phyloP scores from a whole-genome alignment of 257 asterid genomes.

The Nicotiana benthamiana region DNA sequence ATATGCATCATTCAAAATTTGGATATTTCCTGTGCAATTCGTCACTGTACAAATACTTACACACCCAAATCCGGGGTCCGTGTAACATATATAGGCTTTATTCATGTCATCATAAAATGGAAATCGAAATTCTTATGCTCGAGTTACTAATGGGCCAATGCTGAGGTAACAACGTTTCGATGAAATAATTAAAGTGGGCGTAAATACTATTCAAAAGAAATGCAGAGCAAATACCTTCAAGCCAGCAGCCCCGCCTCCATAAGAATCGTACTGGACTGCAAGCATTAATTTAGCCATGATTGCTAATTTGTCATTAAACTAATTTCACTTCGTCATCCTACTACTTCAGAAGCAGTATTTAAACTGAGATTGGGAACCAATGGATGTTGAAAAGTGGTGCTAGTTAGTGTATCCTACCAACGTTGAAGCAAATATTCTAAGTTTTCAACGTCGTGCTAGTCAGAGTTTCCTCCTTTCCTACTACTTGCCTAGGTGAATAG shows the following conservation, averaged over 20 bases:
- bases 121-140: no score
- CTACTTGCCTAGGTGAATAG: neutral
- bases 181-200: no score
- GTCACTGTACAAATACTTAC: no score
- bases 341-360: neutral
- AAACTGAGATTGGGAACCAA: neutral
- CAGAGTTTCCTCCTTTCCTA: neutral
- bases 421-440: neutral
- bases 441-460: neutral
- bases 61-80: no score
- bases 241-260: conserved; percentile 3
- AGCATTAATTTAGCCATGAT: neutral
- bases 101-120: no score
- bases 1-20: no score
- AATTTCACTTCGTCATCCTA: neutral
- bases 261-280: neutral
- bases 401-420: neutral
- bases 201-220: neutral
- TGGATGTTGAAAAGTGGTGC: neutral
- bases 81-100: no score
- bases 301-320: neutral
- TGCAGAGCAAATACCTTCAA: neutral
- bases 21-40: no score
- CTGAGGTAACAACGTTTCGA: no score
- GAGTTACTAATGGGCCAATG: no score